Evolutionary conservation across 257 asterid genomes (phyloP).

Genomic region (Pogostemon cablin): DNA sequence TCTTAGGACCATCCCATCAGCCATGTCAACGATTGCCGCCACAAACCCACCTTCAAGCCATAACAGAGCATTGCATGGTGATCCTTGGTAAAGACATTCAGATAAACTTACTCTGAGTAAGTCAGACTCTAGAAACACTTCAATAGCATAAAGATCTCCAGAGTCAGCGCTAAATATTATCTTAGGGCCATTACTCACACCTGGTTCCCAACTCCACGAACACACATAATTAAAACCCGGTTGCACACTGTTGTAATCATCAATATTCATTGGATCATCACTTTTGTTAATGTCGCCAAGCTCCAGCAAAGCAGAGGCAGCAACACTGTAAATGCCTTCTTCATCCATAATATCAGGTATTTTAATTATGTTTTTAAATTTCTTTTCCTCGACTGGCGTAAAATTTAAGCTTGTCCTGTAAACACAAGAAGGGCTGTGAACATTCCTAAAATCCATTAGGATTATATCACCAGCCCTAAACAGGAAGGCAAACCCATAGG

Average conservation of each 20-base stretch:
- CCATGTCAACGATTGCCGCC: constrained; percentile 87
- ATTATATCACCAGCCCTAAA: constrained; percentile 92
- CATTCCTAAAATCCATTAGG: constrained; percentile 85
- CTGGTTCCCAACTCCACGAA: constrained; percentile 98
- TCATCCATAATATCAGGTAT: constrained; percentile 90
- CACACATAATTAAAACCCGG: constrained; percentile 78
- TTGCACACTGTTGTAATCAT: constrained; percentile 55
- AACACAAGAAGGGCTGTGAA: constrained; percentile 61
- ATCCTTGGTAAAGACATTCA: constrained; percentile 79
- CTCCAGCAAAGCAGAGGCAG: constrained; percentile 97
- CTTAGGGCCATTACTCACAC: constrained; percentile 51
- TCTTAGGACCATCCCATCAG: constrained; percentile 91
- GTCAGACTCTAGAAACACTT: constrained; percentile 66
- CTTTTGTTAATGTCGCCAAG: constrained; percentile 83
- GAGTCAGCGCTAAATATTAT: constrained; percentile 87
- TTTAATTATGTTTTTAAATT: constrained; percentile 52
- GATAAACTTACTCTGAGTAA: constrained; percentile 68
- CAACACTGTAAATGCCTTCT: constrained; percentile 82
- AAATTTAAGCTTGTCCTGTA: constrained; percentile 70
- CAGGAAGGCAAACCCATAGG: constrained; percentile 77
- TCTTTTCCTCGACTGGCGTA: constrained; percentile 65
- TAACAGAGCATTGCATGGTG: constrained; percentile 73
- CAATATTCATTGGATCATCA: constrained; percentile 88
- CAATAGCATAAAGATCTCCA: constrained; percentile 80
- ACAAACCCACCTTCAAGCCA: constrained; percentile 88